Evolutionary conservation across 2,329 filamentous ascomycete genomes (phyloP), one percentile per base, ranked within the genome.

Genomic region (Penicillium sp.): DNA sequence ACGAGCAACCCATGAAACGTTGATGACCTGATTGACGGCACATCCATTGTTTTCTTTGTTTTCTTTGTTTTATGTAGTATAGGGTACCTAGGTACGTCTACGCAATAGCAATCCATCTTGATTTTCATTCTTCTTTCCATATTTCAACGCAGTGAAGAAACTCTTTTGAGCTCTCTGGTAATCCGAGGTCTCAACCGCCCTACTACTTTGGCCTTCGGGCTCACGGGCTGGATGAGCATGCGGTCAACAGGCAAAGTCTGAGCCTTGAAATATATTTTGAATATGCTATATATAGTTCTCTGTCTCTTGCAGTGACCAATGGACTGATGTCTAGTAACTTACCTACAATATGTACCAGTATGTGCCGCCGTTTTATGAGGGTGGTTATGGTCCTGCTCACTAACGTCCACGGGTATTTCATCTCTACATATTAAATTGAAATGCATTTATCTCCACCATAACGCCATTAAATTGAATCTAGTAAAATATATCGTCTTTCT

Each of bases 21-120:
- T 78, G 76, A 78, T 78, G 75, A 78, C 76, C 76, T 78, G 73
- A 72, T 61, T 75, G 75, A 71, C 71, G 76, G 70, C 71, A 78
- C 76, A 78, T 52, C 31, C 40, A 55, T 64, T 6, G 13, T 40
- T 3, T 58, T 43, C 23, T 55, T 57, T 47, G 46, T 60, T 59
- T 54, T 50, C n/a, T 19, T 46, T 61, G 35, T 45, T 33, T 25
- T 38, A 29, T 21, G 46, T 58, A 35, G 53, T 58, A 60, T 54
- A 59, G 40, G 40, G 65, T 67, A 67, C 60, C 61, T 67, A 41
- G 40, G 65, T 67, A 67, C 60, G 65, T 67, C 33, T 59, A 56
- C 54, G 41, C 38, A 54, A 38, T 42, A 46, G 50, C 46, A 50
- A 54, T 50, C 19, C 48, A 35, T 31, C 19, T 53, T 49, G 41